A percentile compares a stretch with the other conserved stretches of the same genome.
These are phyloP conservation scores for Fomitopsis pulvina DNA, from an alignment of 768 basidiomycete genomes.

Conservation along the genomic window DNA sequence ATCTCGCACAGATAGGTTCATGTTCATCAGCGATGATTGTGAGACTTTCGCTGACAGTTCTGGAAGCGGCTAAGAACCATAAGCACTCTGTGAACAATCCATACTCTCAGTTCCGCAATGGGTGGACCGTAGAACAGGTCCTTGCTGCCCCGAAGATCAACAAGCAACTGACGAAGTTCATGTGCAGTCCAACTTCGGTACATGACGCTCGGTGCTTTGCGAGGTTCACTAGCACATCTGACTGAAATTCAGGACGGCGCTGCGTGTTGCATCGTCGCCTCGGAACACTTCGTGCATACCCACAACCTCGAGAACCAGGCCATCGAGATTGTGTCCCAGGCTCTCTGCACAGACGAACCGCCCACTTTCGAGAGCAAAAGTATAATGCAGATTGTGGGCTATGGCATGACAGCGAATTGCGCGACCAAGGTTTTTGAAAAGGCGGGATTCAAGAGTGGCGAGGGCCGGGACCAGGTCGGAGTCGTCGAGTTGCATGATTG, in stretches of 20 bases:
- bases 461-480: conserved; percentile 68
- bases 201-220: conserved; percentile 15
- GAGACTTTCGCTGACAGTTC: not conserved
- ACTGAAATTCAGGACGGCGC: conserved; percentile 83
- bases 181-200: conserved; percentile 84
- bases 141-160: conserved; percentile 61
- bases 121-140: conserved; percentile 70
- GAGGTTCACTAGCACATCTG: too few species aligned
- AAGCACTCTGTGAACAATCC: conserved; percentile 77
- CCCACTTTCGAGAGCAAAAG: conserved; percentile 59
- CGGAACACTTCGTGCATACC: conserved; percentile 68
- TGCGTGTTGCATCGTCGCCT: conserved; percentile 71
- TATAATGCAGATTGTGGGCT: conserved; percentile 80
- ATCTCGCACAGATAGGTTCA: conserved; percentile 74
- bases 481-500: conserved; percentile 86
- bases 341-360: conserved; percentile 59
- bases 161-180: conserved; percentile 70
- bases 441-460: conserved; percentile 59
- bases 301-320: conserved; percentile 80
- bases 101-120: conserved; percentile 79
- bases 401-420: conserved; percentile 62
- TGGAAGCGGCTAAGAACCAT: conserved; percentile 75
- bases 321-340: conserved; percentile 70
- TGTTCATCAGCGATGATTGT: not conserved
- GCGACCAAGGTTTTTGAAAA: conserved; percentile 65